Evolutionary conservation across 1,139 yeast genomes (phyloP), one percentile per base, ranked within the genome.

Genomic region (Taphrina confusa): DNA sequence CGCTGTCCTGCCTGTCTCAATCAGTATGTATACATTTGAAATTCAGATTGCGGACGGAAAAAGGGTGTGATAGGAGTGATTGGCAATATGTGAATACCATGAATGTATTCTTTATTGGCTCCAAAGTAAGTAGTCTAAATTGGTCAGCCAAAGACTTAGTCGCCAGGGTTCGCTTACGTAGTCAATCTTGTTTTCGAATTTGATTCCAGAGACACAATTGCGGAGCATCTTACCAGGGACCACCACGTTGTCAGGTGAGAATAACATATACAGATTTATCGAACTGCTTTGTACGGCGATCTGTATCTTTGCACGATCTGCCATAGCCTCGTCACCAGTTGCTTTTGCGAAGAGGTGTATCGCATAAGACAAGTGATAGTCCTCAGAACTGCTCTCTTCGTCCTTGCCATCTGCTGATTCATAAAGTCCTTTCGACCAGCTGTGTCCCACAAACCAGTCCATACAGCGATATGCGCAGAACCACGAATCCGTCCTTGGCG

Each of bases 91-190:
- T 92, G 97, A 64, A 92, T 91, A 70, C 97, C 96, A 69, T 91
- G 97, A 59, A 92, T 90, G 72, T 85, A 92, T 72, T 91, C 94
- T 40, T 77, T 69, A 61, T 82, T 78, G 67, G 78, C 78, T 3
- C 96, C 96, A 69, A 90, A 90, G 74, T 84, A 90, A 1, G 97
- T 92, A 2, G 96, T 89, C 74, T 88, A 95, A 67, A 5, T 42
- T 18, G 25, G 47, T 16, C 30, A 4, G 18, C 8, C 22, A 28
- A 11, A 8, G 11, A 5, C 31, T 30, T 2, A 2, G 2, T 11
- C 2, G 1, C 18, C 28, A 12, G 18, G 31, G 25, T 2, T 2
- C 8, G 9, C 46, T 44, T 25, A 46, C 58, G 33, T 54, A 54
- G 51, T 88, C 96, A 62, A 88, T 75, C 75, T 92, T 9, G 74